A percentile compares a stretch with the other conserved stretches of the same genome.
Conservation (phyloP, 78 protist species). For the Dictyostelium intermedium region DNA sequence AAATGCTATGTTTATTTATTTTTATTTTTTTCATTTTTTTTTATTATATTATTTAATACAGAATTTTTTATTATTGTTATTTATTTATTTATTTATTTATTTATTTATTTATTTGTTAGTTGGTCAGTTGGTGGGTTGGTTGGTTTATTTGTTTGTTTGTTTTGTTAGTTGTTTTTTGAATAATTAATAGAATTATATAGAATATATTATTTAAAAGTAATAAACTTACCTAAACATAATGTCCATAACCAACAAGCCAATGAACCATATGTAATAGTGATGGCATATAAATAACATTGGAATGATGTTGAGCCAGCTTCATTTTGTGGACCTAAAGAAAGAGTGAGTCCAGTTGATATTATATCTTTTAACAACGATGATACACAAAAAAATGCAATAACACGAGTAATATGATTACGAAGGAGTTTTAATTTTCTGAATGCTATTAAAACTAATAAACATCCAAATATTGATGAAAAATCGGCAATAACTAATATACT, state of each 20-base stretch:
- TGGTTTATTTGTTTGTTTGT: no score
- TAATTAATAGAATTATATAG: no score
- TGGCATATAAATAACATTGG: conserved; percentile 30
- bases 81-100: no score
- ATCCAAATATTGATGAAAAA: conserved; percentile 53
- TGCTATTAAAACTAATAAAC: conserved; percentile 7
- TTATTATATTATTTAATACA: no score
- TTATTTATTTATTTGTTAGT: no score
- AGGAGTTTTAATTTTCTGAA: conserved; percentile 40
- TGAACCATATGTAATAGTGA: conserved; percentile 41
- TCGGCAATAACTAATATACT: conserved; percentile 36
- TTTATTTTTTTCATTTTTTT: neutral
- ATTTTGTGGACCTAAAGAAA: neutral
- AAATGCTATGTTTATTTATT: neutral
- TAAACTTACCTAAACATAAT: conserved; percentile 32
- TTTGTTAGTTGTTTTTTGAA: no score
- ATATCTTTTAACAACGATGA: conserved; percentile 43
- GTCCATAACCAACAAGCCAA: conserved; percentile 72
- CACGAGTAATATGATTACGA: conserved; percentile 54
- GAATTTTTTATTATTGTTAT: no score
- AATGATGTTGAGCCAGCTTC: neutral
- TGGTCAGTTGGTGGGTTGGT: no score
- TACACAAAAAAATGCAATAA: conserved; percentile 49
- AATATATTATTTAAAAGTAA: no score
- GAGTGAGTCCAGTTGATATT: neutral